Percentiles rank a stretch among this genome's conserved stretches.
Evolutionary conservation across 805 yeast genomes (phyloP).

Genomic region (Zygosaccharomyces pseudorouxii): DNA sequence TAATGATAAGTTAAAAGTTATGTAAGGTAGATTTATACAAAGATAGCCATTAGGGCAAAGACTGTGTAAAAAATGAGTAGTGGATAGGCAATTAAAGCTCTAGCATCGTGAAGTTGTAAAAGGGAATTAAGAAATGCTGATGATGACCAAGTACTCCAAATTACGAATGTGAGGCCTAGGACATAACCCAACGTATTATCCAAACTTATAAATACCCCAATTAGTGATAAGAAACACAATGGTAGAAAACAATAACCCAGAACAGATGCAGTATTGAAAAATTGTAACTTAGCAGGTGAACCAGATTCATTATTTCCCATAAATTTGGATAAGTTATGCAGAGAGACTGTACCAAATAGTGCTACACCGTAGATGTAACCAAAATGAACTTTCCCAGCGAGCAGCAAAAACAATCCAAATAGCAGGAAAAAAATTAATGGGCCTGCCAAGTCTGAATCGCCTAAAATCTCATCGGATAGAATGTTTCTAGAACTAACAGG

Average conservation of each 20-base stretch:
- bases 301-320: conserved; percentile 60
- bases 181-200: conserved; percentile 73
- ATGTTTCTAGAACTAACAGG: conserved; percentile 51
- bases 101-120: conserved; percentile 74
- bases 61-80: conserved; percentile 85
- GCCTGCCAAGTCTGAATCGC: conserved; percentile 92
- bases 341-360: conserved; percentile 77
- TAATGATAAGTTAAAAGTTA: not conserved
- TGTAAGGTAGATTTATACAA: conserved; percentile 40
- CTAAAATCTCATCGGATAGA: conserved; percentile 69
- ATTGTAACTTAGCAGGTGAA: conserved; percentile 37
- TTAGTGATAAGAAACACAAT: conserved; percentile 51
- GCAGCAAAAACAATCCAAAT: conserved; percentile 75
- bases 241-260: conserved; percentile 93
- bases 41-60: conserved; percentile 93
- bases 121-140: conserved; percentile 90
- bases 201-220: conserved; percentile 70
- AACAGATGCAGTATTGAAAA: conserved; percentile 77
- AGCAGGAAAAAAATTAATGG: conserved; percentile 84
- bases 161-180: conserved; percentile 59
- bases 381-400: conserved; percentile 92
- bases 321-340: conserved; percentile 77
- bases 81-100: conserved; percentile 91
- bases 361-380: conserved; percentile 98
- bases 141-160: conserved; percentile 91